Base-by-base conservation (phyloP, 1,284 basidiomycete genomes). In the Singerocomus rubriflavus region DNA sequence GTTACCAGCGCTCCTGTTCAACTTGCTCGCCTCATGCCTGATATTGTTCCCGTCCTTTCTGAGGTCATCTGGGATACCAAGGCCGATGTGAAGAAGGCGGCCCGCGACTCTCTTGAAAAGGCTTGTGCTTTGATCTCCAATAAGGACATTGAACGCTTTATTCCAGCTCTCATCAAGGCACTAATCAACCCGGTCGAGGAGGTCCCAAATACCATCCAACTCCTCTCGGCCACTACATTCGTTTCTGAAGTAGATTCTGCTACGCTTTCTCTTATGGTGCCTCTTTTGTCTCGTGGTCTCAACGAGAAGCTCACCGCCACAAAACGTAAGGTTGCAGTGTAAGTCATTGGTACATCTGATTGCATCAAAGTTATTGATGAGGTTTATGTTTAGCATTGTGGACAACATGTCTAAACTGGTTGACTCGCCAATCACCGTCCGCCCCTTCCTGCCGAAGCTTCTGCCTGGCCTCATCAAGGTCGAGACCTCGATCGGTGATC, bases 1-100 rank as follows among this genome's bases (percentile, higher is more conserved):
- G 88, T 98, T 68, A 75, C 73, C 60, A 85, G 86, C 63, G 89
- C 91, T 46, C 92, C 95, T 49, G 70, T 76, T 57, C 94, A 97
- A 77, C 91, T 85, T 60, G 91, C 91, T 58, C 85, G 84, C 66
- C 86, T 92, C 68, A 98, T 95, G 80, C 95, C 96, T 58, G 92
- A 97, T 54, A 94, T 98, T 64, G 89, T 99, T 61, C 97, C 97
- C 57, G 79, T 97, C 67, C 92, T 99, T 70, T 73, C 94, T 45
- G 96, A 94, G 69, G 94, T 89, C 57, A 98, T 99, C 69, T 98
- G 95, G 95, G 97, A 99, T 77, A 99, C 97, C 77, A 99, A 99
- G 82, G 84, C 92, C 57, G 95, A 98, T 63, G 97, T 99, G 73
- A 98, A 98, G 88, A 99, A 98, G 82, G 92, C 94, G 49, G 93